Percentiles rank a stretch among this genome's conserved stretches.
Evolutionary conservation across 1,284 basidiomycete genomes (phyloP).

Genomic region (Vanrija humicola): DNA sequence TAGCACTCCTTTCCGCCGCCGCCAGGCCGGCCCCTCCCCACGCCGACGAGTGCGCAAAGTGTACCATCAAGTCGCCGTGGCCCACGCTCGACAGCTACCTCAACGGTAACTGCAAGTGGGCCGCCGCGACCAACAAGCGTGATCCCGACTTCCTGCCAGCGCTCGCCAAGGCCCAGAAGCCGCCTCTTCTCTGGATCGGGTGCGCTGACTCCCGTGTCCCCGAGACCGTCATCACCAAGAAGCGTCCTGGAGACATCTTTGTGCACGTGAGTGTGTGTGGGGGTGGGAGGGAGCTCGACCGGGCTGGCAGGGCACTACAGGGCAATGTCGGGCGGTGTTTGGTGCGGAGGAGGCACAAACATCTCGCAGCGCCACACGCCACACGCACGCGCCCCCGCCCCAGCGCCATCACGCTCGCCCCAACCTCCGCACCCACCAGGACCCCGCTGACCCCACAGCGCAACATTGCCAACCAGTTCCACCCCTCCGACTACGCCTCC

Average conservation of each 20-base stretch:
- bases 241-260: conserved; percentile 62
- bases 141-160: conserved; percentile 31
- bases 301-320: too few species aligned
- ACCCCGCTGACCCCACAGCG: conserved; percentile 6
- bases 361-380: background rate
- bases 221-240: conserved; percentile 38
- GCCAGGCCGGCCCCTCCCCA: too few species aligned
- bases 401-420: too few species aligned
- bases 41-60: too few species aligned
- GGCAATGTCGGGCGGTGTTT: background rate
- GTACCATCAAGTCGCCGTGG: conserved; percentile 8
- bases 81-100: conserved; percentile 24
- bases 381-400: too few species aligned
- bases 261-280: conserved; percentile 50
- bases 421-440: too few species aligned
- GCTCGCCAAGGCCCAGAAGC: conserved; percentile 39
- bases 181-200: conserved; percentile 45
- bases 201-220: conserved; percentile 47
- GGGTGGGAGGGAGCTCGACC: too few species aligned
- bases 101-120: conserved; percentile 40
- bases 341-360: too few species aligned
- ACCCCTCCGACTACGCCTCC: conserved; percentile 69
- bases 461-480: conserved; percentile 56
- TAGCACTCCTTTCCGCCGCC: too few species aligned
- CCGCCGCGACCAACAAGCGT: conserved; percentile 19